Evolutionary conservation across 352 stramenopile genomes (phyloP).

Genomic region (Globisporangium ultimum): DNA sequence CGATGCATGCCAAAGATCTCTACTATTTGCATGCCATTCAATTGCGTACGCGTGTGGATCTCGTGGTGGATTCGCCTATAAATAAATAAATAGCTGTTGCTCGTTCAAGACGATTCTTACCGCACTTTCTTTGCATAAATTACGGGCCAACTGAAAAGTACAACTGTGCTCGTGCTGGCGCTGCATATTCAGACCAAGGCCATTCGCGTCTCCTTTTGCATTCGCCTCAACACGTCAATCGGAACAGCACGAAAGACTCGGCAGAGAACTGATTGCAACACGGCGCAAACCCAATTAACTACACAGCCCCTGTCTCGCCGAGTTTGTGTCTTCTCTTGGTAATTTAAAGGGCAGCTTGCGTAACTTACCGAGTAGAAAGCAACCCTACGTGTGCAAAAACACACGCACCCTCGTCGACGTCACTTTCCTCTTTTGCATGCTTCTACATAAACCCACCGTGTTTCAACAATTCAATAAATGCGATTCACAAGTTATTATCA

Average conservation of each 20-base stretch:
- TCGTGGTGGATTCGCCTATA: slow-evolving; percentile 1
- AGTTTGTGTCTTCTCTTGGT: not conserved
- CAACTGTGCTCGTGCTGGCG: slow-evolving; percentile 4
- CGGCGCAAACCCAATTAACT: too few species aligned
- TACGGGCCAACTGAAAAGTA: slow-evolving; percentile 1
- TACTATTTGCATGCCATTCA: too few species aligned
- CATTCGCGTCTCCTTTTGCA: not conserved
- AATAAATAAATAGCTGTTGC: slow-evolving; percentile 2
- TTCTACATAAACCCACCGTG: not conserved
- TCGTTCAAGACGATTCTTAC: not conserved
- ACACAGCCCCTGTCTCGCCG: not conserved
- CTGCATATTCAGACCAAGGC: slow-evolving; percentile 1
- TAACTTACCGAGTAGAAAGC: slow-evolving; percentile 6
- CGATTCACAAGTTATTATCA: not conserved
- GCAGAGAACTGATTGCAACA: too few species aligned
- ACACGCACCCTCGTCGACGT: slow-evolving; percentile 6
- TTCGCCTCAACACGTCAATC: not conserved
- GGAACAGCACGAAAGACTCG: too few species aligned
- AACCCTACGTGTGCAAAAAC: slow-evolving; percentile 7
- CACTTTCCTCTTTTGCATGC: not conserved
- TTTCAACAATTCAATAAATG: not conserved
- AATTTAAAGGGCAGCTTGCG: not conserved
- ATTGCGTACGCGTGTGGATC: not conserved
- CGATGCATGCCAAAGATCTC: too few species aligned
- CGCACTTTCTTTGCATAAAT: slow-evolving; percentile 14